A percentile compares a stretch with the other conserved stretches of the same genome.
Conservation (phyloP, 1,284 basidiomycete genomes). For the Afroboletus lepidellus region DNA sequence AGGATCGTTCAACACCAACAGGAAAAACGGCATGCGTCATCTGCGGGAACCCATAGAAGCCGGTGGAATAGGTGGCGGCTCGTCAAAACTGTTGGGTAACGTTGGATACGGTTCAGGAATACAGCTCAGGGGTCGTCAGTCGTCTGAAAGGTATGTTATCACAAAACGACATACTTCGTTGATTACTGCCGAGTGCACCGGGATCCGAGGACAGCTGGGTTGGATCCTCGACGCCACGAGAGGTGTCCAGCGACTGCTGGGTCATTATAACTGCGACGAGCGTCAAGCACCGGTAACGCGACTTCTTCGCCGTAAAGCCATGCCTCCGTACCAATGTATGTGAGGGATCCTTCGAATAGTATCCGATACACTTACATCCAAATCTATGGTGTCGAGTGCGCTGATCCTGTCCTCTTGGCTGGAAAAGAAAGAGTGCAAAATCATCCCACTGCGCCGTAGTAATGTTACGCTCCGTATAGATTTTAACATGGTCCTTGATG, state of each 20-base stretch:
- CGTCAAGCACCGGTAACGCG: constrained; percentile 70
- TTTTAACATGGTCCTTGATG: constrained; percentile 59
- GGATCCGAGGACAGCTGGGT: constrained; percentile 52
- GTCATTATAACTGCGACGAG: constrained; percentile 67
- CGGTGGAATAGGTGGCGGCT: constrained; percentile 48
- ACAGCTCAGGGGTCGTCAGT: constrained; percentile 45
- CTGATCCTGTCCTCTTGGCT: constrained; percentile 64
- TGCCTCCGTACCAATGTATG: constrained; percentile 42
- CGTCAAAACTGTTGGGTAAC: constrained; percentile 53
- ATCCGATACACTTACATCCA: constrained; percentile 55
- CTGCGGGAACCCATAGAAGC: constrained; percentile 61
- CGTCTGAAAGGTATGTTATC: background rate
- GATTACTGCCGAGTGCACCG: constrained; percentile 59
- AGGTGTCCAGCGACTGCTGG: constrained; percentile 80
- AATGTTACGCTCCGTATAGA: constrained; percentile 81
- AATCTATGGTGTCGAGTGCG: constrained; percentile 76
- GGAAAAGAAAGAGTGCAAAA: constrained; percentile 74
- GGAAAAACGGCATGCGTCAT: constrained; percentile 72
- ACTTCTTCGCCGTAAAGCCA: constrained; percentile 89
- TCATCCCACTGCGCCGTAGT: constrained; percentile 86
- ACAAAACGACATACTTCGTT: constrained; percentile 51
- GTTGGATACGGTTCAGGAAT: constrained; percentile 73
- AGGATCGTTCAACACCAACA: constrained; percentile 57
- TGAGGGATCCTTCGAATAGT: background rate
- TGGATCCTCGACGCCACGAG: constrained; percentile 49